A percentile compares a stretch with the other conserved stretches of the same genome.
Evolutionary conservation across 176 grass and related monocot genomes (phyloP).

Genomic region (Oryza meyeriana): DNA sequence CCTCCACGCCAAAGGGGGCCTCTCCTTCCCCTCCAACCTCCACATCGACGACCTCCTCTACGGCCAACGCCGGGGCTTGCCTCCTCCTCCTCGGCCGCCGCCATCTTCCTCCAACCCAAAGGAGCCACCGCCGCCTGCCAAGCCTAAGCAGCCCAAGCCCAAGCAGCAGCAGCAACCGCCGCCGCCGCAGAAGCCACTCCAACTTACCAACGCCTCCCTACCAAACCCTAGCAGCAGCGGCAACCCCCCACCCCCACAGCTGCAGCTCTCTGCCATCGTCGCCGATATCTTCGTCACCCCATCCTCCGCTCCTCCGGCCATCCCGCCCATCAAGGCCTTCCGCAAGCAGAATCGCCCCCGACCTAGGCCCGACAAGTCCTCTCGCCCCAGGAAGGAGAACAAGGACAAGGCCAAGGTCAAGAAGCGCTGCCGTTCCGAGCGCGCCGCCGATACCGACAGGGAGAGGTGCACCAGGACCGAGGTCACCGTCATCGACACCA

Average conservation of each 20-base stretch:
- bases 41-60: constrained; percentile 61
- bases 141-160: neutral
- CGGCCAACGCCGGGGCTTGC: neutral
- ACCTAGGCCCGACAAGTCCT: constrained; percentile 24
- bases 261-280: constrained; percentile 29
- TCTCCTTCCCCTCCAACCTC: constrained; percentile 50
- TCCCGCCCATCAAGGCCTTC: constrained; percentile 27
- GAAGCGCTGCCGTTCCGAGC: constrained; percentile 44
- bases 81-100: constrained; percentile 29
- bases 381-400: constrained; percentile 6
- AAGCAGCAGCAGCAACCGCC: neutral
- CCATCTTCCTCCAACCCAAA: constrained; percentile 16
- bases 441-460: constrained; percentile 18
- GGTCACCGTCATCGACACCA: constrained; percentile 89
- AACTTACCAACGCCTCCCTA: neutral
- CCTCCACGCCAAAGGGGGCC: constrained; percentile 66
- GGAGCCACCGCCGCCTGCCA: neutral
- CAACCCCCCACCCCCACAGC: neutral
- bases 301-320: constrained; percentile 38
- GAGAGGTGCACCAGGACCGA: constrained; percentile 54
- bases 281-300: constrained; percentile 71
- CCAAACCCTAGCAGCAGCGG: constrained; percentile 43
- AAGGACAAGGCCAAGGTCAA: constrained; percentile 27
- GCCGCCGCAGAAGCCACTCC: constrained; percentile 11
- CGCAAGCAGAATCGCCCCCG: constrained; percentile 49